Base-by-base conservation (phyloP, 805 yeast species). In the Candida boleticola region DNA sequence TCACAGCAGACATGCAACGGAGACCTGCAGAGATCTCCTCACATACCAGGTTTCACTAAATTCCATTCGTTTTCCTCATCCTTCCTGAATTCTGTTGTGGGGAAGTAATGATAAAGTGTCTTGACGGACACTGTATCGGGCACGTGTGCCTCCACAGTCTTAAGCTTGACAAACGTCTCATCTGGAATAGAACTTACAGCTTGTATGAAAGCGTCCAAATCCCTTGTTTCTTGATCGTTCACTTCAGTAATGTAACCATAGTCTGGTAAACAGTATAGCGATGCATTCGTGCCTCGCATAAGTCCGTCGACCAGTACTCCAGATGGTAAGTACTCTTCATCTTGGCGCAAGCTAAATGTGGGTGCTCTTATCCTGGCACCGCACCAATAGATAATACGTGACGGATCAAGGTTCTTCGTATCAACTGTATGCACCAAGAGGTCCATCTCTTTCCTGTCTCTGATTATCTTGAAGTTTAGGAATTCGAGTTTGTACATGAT, bases 261-360 rank as follows among this genome's bases (percentile, higher is more conserved):
- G 2, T 87, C 75, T 18, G 82, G 79, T 43, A 90, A 76, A 10
- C 86, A 86, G 58, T 85, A 88, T 56, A 85, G 90, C 42, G 80
- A 74, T 14, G 93, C 93, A 5, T 97, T 96, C 0, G 95, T 87
- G 5, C 96, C 96, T 29, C 79, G 74, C 33, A 82, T 75, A 56
- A 85, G 77, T 19, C 81, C 73, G 1, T 88, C 83, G 41, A 89
- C 82, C 56, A 89, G 89, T n/a, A 90, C 93, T 41, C 80, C 82
- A 16, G 92, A 83, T 10, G 95, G 96, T 40, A 88, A 68, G 42
- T 76, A 72, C 40, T 79, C 78, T 77, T 86, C 83, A 29, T 85
- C 80, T 65, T 89, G 96, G 47, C 90, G 79, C n/a, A 89, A 96
- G 7, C 93, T 90, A 56, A 85, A 95, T 61, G 88, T 96, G n/a